Percentiles rank a stretch among this genome's conserved stretches.
phyloP scores from a whole-genome alignment of 2,329 filamentous ascomycete genomes.

The Phaeophleospora eucalypticola region DNA sequence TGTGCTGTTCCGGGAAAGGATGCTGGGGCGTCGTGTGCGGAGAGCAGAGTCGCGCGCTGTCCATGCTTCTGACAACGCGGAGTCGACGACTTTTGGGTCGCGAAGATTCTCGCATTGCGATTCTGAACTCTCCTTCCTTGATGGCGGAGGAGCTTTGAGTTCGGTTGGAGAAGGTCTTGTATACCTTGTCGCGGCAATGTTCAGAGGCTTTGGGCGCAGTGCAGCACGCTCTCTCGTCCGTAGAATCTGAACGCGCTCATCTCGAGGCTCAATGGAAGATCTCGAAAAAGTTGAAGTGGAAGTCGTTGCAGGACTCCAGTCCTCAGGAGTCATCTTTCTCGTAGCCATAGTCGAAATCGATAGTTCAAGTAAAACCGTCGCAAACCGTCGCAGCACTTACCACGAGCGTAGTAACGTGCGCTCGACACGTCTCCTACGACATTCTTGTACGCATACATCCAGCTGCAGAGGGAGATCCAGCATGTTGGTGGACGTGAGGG shows the following conservation, averaged over 20 bases:
- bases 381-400: constrained; percentile 3
- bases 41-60: constrained; percentile 10
- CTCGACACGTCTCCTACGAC: constrained; percentile 9
- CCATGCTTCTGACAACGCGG: constrained; percentile 17
- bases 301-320: constrained; percentile 13
- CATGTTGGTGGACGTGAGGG: constrained; percentile 23
- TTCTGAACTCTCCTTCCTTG: constrained; percentile 7
- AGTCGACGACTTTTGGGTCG: constrained; percentile 27
- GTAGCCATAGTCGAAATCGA: constrained; percentile 9
- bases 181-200: constrained; percentile 2
- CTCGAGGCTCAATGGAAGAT: constrained; percentile 10
- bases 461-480: background rate
- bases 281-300: constrained; percentile 15
- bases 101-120: constrained; percentile 8
- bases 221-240: constrained; percentile 5
- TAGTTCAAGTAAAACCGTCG: constrained; percentile 2
- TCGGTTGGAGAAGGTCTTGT: constrained; percentile 3
- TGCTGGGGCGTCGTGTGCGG: constrained; percentile 9
- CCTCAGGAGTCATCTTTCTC: constrained; percentile 11
- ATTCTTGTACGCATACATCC: constrained; percentile 9
- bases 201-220: constrained; percentile 17
- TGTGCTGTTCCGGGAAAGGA: constrained; percentile 18
- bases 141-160: constrained; percentile 5
- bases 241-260: constrained; percentile 13
- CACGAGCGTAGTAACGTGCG: constrained; percentile 7